These are phyloP conservation scores for Euphorbia peplus DNA, from an alignment of 345 rosid species.

Conservation along the genomic window DNA sequence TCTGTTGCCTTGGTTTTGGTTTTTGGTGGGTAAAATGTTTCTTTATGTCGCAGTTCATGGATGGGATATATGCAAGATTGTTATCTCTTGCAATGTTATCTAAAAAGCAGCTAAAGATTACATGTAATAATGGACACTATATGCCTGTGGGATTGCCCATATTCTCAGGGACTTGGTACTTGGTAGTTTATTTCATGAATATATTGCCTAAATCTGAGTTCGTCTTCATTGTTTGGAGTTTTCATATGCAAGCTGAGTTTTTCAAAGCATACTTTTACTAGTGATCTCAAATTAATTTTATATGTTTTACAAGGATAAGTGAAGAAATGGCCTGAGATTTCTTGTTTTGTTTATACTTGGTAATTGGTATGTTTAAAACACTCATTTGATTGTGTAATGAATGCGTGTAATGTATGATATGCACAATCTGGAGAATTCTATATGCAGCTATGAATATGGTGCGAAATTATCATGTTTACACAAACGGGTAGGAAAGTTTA, in stretches of 20 bases:
- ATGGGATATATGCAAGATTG: not conserved
- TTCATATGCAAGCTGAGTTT: not conserved
- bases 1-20: not conserved
- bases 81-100: not conserved
- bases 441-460: no score
- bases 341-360: not conserved
- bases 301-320: not conserved
- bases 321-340: not conserved
- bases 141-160: not conserved
- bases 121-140: not conserved
- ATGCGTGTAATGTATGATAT: no score
- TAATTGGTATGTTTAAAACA: not conserved
- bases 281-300: not conserved
- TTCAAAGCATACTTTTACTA: not conserved
- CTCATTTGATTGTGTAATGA: no score
- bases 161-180: not conserved
- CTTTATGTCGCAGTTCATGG: not conserved
- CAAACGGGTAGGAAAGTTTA: no score
- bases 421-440: no score
- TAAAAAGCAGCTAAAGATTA: not conserved
- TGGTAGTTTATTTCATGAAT: not conserved
- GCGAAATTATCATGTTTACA: no score
- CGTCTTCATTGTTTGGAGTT: not conserved
- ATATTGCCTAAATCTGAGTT: not conserved
- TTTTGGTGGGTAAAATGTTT: no score